Base-by-base conservation (phyloP, 2,329 filamentous ascomycete species). In the Orbilia blumenaviensis region DNA sequence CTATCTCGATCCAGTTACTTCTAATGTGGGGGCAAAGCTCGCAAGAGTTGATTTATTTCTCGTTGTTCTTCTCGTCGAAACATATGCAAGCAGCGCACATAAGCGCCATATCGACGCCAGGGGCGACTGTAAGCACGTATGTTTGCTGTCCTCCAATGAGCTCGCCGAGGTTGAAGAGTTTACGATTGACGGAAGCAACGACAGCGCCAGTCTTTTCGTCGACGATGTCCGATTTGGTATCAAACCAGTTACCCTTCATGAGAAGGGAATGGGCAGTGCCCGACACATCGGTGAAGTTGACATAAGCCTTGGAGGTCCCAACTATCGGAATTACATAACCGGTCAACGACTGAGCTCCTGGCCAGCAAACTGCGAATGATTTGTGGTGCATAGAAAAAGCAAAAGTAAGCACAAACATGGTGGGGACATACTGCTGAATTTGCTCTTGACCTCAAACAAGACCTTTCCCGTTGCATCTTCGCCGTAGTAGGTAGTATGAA, bases 21-120 rank as follows among this genome's bases (percentile, higher is more conserved):
- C n/a, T n/a, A n/a, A n/a, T n/a, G n/a, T n/a, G n/a, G n/a, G n/a
- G n/a, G n/a, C n/a, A n/a, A n/a, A n/a, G n/a, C n/a, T n/a, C n/a
- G n/a, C n/a, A 21, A 29, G 3, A 54, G 14, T 18, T 77, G 60
- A n/a, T 34, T 71, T 41, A 76, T 16, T 67, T 66, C 32, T 87
- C 85, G 54, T 88, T 87, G 69, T 89, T 87, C 83, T 86, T 87
- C 85, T 91, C 89, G 78, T 92, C 90, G 74, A 92, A 83, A 75
- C 87, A 89, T 62, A 92, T 88, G 80, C 89, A 91, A 80, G 92
- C 83, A 9, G 89, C 90, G 0, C 85, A 88, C 78, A 92, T 86
- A 52, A 92, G 80, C 2, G 88, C 86, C 82, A 90, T 85, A 80
- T 92, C 90, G 5, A 91, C 87, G 14, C 87, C 87, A 0, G 89